Conservation (phyloP, 2,329 filamentous ascomycete genomes). For the Ophiocordyceps camponoti-leonardi region DNA sequence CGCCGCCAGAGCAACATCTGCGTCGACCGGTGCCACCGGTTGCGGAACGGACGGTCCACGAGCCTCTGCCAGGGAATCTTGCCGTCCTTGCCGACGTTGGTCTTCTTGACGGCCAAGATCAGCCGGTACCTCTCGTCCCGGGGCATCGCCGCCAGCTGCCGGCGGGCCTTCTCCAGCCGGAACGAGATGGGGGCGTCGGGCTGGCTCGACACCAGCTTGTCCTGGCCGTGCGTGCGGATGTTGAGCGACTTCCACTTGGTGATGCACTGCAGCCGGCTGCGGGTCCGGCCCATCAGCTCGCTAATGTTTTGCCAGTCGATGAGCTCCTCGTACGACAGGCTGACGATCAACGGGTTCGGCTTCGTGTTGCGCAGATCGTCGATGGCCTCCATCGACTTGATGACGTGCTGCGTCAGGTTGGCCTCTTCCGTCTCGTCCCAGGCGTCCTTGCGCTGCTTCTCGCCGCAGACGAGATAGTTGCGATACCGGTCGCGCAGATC, state of each 20-base stretch:
- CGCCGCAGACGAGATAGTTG: conserved; percentile 45
- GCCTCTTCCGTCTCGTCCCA: conserved; percentile 48
- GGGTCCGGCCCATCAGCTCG: conserved; percentile 38
- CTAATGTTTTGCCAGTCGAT: conserved; percentile 52
- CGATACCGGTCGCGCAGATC: conserved; percentile 56
- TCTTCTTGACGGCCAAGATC: conserved; percentile 23
- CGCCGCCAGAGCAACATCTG: conserved; percentile 23
- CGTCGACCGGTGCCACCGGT: conserved; percentile 18
- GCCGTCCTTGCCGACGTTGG: conserved; percentile 20
- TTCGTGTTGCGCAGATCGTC: conserved; percentile 17
- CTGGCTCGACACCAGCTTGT: conserved; percentile 14
- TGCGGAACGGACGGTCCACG: conserved; percentile 20
- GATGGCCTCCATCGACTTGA: conserved; percentile 31
- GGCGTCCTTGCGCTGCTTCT: conserved; percentile 28
- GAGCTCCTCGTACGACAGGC: conserved; percentile 29
- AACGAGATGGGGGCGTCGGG: conserved; percentile 21
- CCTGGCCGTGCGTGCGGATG: conserved; percentile 15
- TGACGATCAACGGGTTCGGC: conserved; percentile 12
- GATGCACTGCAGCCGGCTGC: conserved; percentile 50
- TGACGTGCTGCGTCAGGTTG: conserved; percentile 32
- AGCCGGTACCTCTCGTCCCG: conserved; percentile 26
- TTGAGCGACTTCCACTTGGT: conserved; percentile 44
- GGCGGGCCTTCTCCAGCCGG: conserved; percentile 23
- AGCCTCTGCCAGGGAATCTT: conserved; percentile 33
- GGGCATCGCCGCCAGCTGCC: conserved; percentile 23